Evolutionary conservation across 139 green algal species (phyloP).

Genomic region (Tetradesmus lagerheimii): DNA sequence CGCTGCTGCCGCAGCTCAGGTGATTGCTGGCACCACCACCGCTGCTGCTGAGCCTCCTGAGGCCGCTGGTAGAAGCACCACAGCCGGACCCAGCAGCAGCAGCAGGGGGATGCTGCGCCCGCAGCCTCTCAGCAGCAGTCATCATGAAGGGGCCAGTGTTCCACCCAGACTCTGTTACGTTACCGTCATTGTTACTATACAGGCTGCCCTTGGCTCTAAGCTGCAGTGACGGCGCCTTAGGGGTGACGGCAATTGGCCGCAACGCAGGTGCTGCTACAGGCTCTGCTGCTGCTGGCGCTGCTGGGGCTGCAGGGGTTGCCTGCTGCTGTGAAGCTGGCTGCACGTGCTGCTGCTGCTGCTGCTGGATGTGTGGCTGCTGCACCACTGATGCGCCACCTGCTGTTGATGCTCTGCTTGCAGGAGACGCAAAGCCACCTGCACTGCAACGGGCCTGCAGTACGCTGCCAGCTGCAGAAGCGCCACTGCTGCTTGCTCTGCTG

Average conservation of each 20-base stretch:
- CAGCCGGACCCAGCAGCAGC: not conserved
- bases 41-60: not conserved
- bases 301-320: not conserved
- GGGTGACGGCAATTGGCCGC: not conserved
- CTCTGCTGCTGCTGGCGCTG: not conserved
- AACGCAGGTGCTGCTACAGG: not conserved
- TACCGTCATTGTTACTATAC: not conserved
- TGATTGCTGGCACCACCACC: not conserved
- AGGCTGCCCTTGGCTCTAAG: not conserved
- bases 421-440: not conserved
- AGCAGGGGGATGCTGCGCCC: not conserved
- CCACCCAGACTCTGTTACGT: not conserved
- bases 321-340: not conserved
- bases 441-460: not conserved
- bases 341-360: not conserved
- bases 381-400: not conserved
- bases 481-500: slow-evolving; percentile 5
- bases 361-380: not conserved
- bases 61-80: not conserved
- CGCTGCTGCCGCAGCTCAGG: not conserved
- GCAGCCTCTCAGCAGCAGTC: slow-evolving; percentile 3
- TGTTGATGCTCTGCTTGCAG: not conserved
- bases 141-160: not conserved
- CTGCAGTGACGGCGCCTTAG: not conserved
- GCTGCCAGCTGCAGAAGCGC: not conserved